These are phyloP conservation scores for Pestalotiopsis sp. DNA, from an alignment of 2,329 filamentous ascomycete species.

Conservation along the genomic window DNA sequence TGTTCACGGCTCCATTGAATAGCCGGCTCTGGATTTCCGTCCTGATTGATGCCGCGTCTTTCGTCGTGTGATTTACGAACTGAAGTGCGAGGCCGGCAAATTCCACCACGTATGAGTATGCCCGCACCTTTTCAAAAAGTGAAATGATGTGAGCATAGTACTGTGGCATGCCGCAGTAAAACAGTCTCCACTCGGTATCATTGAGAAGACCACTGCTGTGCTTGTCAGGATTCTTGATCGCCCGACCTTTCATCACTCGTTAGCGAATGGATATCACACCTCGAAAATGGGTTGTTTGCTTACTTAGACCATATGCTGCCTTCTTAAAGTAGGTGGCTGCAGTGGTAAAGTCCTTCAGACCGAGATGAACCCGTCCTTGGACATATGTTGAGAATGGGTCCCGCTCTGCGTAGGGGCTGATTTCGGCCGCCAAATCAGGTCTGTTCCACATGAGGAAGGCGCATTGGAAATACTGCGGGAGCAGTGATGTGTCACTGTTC, in stretches of 20 bases:
- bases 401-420: slow-evolving; percentile 55
- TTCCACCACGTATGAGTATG: slow-evolving; percentile 79
- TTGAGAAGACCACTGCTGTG: slow-evolving; percentile 70
- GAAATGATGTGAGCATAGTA: slow-evolving; percentile 87
- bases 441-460: slow-evolving; percentile 59
- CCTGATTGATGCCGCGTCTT: slow-evolving; percentile 43
- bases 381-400: slow-evolving; percentile 75
- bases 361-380: slow-evolving; percentile 76
- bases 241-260: slow-evolving; percentile 39
- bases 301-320: slow-evolving; percentile 80
- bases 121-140: slow-evolving; percentile 76
- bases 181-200: slow-evolving; percentile 68
- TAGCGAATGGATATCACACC: slow-evolving; percentile 16
- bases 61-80: slow-evolving; percentile 44
- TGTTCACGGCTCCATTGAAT: slow-evolving; percentile 79
- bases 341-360: slow-evolving; percentile 69
- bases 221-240: slow-evolving; percentile 44
- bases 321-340: slow-evolving; percentile 79
- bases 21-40: slow-evolving; percentile 78
- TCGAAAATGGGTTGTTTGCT: slow-evolving; percentile 44
- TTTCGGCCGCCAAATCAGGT: slow-evolving; percentile 59
- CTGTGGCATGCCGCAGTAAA: slow-evolving; percentile 72
- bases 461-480: slow-evolving; percentile 61
- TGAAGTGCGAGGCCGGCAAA: slow-evolving; percentile 78
- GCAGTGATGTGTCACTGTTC: slow-evolving; percentile 66